A percentile compares a stretch with the other conserved stretches of the same genome.
phyloP scores from a whole-genome alignment of 2,329 filamentous ascomycete species.

The Pseudogymnoascus sp. region DNA sequence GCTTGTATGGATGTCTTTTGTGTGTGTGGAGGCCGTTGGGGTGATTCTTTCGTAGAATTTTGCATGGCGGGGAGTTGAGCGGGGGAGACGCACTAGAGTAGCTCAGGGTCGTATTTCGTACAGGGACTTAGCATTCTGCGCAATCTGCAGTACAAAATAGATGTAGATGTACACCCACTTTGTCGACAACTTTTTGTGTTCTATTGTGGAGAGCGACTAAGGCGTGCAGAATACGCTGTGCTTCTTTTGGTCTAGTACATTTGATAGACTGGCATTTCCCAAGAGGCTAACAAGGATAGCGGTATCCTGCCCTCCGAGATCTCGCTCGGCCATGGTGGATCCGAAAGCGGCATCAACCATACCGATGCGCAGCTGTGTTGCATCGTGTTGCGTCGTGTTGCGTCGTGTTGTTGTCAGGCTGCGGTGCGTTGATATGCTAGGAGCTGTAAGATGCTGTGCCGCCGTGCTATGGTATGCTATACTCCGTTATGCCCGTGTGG shows the following conservation, averaged over 20 bases:
- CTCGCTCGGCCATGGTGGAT: constrained; percentile 6
- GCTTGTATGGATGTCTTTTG: background rate
- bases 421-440: background rate
- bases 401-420: background rate
- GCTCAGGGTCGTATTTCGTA: constrained; percentile 4
- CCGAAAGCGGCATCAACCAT: background rate
- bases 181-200: background rate
- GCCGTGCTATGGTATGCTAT: background rate
- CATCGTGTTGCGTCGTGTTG: background rate
- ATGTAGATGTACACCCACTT: background rate
- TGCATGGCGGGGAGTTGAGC: background rate
- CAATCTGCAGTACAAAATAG: background rate
- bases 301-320: background rate
- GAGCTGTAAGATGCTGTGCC: background rate
- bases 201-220: constrained; percentile 7
- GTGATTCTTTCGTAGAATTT: constrained; percentile 1
- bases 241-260: background rate
- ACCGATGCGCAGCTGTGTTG: background rate
- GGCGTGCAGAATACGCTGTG: background rate
- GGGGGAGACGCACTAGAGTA: background rate
- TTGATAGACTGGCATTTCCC: background rate
- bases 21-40: constrained; percentile 5
- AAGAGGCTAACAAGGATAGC: background rate
- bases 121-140: background rate
- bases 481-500: background rate